Base-by-base conservation (phyloP, 768 basidiomycete genomes). In the Clavaria fumosa region DNA sequence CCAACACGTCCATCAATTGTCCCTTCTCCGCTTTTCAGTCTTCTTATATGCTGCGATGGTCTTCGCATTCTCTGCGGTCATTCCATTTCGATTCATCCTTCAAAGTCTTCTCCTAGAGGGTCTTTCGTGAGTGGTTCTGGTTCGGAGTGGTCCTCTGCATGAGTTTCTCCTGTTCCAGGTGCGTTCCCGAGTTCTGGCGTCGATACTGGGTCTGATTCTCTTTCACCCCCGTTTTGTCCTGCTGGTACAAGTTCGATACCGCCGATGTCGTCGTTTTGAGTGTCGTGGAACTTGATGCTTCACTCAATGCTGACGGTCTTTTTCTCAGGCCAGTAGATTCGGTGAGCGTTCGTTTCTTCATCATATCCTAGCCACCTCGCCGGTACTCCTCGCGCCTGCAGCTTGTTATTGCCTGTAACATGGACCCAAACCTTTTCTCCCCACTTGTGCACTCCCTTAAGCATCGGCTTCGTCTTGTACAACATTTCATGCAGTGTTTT, bases 301-400 rank as follows among this genome's bases (percentile, higher is more conserved):
- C 47, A 41, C 26, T 60, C 50, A 15, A 55, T 45, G 2, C 47
- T 42, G 5, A 60, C 40, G 1, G 44, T 26, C 1, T 39, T 44
- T 12, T 44, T 51, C 7, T 43, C 39, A 0, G 51, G 51, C 59
- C 56, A 64, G 40, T 61, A 63, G 12, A 63, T 47, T 3, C 51
- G 38, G 26, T 54, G 50, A 0, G 48, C 61, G 9, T 54, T 53
- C 15, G 50, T 53, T 17, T 53, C 41, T 2, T 47, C 42, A 34
- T 58, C 53, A 37, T 53, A 48, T 12, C 64, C 62, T 4, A 66
- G 34, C 52, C 56, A 65, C 3, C 46, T 30, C 7, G 52, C 59
- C 32, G 51, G 44, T 24, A 45, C 32, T 3, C 42, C 53, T 1
- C 47, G 34, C 3, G 44, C 44, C 12, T 42, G 48, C 35, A 59